phyloP scores from a whole-genome alignment of 805 yeast species.

The Maudiozyma turicensis region DNA sequence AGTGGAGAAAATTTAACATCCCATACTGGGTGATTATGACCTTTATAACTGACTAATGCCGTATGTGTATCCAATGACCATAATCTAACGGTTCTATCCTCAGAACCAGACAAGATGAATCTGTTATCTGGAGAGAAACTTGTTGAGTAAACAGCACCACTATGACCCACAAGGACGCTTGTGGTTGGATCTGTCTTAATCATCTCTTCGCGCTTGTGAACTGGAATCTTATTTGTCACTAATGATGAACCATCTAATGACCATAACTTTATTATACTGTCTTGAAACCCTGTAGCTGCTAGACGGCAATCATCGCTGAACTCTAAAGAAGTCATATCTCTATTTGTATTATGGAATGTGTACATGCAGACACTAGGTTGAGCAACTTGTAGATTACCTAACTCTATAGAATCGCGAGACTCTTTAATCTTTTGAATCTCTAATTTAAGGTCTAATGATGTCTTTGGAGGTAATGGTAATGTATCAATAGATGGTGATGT shows the following conservation, averaged over 20 bases:
- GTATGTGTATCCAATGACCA: conserved; percentile 93
- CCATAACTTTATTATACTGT: conserved; percentile 86
- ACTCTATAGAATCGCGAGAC: conserved; percentile 60
- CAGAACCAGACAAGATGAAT: conserved; percentile 72
- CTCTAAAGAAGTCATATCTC: conserved; percentile 74
- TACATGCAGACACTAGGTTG: conserved; percentile 96
- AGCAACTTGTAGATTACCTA: conserved; percentile 64
- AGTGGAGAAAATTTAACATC: conserved; percentile 89
- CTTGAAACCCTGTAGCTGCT: conserved; percentile 92
- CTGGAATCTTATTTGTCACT: conserved; percentile 49
- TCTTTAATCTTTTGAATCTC: conserved; percentile 76
- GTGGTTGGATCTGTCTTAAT: conserved; percentile 21
- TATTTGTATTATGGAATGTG: conserved; percentile 91
- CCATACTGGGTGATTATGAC: conserved; percentile 96
- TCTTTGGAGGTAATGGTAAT: conserved; percentile 79
- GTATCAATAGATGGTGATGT: conserved; percentile 67
- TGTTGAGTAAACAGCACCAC: conserved; percentile 87
- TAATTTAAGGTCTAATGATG: conserved; percentile 67
- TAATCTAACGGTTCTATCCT: conserved; percentile 81
- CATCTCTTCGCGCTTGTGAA: conserved; percentile 36
- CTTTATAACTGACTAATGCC: conserved; percentile 86
- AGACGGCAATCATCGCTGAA: conserved; percentile 82
- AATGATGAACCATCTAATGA: conserved; percentile 85
- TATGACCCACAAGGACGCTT: conserved; percentile 64
- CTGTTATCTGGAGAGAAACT: conserved; percentile 86